phyloP scores from a whole-genome alignment of 495 filamentous ascomycete genomes.

The Neurospora cerealis region DNA sequence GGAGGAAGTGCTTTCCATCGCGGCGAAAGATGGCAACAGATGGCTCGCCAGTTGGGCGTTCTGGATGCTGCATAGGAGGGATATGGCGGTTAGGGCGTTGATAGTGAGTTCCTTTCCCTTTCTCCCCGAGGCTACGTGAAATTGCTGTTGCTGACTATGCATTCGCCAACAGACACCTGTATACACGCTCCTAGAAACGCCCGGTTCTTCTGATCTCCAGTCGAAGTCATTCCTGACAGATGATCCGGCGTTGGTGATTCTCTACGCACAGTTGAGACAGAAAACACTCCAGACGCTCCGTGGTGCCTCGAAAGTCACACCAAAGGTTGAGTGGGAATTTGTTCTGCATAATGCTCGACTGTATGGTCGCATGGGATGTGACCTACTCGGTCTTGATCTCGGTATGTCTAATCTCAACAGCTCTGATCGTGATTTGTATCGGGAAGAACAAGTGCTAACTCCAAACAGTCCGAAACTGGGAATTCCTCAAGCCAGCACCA shows the following conservation, averaged over 20 bases:
- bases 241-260: slow-evolving; percentile 76
- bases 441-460: neutral
- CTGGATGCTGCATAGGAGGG: slow-evolving; percentile 76
- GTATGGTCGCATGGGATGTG: slow-evolving; percentile 93
- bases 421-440: neutral
- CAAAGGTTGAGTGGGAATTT: slow-evolving; percentile 77
- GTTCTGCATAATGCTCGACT: slow-evolving; percentile 79
- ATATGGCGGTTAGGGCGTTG: slow-evolving; percentile 79
- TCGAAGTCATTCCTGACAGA: slow-evolving; percentile 76
- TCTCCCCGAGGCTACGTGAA: neutral
- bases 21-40: slow-evolving; percentile 71
- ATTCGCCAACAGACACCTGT: slow-evolving; percentile 52
- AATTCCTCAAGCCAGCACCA: slow-evolving; percentile 54
- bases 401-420: slow-evolving; percentile 27
- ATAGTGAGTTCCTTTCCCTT: slow-evolving; percentile 38
- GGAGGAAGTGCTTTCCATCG: slow-evolving; percentile 69
- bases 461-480: slow-evolving; percentile 63
- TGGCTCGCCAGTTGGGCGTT: slow-evolving; percentile 97
- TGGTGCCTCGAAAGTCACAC: slow-evolving; percentile 73
- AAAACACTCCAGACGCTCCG: slow-evolving; percentile 78
- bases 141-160: slow-evolving; percentile 9
- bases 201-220: slow-evolving; percentile 49
- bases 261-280: slow-evolving; percentile 81
- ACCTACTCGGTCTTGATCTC: slow-evolving; percentile 79
- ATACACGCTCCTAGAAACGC: slow-evolving; percentile 55